Evolutionary conservation across 1,139 yeast species (phyloP).

Genomic region (Torulaspora pretoriensis): DNA sequence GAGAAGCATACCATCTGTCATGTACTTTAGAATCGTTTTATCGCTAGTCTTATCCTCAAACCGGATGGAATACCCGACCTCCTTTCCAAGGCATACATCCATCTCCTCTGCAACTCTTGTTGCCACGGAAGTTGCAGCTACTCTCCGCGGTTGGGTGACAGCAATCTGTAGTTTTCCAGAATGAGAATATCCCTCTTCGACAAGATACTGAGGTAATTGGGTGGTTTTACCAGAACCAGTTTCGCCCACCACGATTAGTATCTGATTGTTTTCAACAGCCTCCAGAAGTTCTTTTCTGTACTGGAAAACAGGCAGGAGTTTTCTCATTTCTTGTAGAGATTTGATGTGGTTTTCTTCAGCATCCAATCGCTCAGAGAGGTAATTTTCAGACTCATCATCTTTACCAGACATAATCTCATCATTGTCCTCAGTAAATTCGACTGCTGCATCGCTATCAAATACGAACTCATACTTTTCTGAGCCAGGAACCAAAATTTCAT

Average conservation of each 20-base stretch:
- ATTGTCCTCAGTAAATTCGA: slow-evolving; percentile 56
- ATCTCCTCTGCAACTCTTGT: slow-evolving; percentile 64
- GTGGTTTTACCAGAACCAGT: slow-evolving; percentile 98
- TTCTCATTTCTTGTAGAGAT: slow-evolving; percentile 39
- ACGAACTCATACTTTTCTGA: slow-evolving; percentile 71
- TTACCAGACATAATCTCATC: slow-evolving; percentile 39
- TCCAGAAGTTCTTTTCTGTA: slow-evolving; percentile 56
- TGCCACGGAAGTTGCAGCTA: slow-evolving; percentile 69
- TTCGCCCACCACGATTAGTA: slow-evolving; percentile 87
- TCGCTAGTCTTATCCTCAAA: slow-evolving; percentile 58
- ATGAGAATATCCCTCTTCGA: slow-evolving; percentile 71
- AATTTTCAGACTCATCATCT: slow-evolving; percentile 29
- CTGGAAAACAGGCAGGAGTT: slow-evolving; percentile 56
- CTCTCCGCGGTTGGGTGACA: slow-evolving; percentile 72
- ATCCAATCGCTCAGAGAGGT: slow-evolving; percentile 37
- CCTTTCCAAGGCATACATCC: slow-evolving; percentile 54
- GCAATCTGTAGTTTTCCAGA: slow-evolving; percentile 52
- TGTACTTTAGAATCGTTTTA: slow-evolving; percentile 60
- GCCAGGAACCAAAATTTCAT: slow-evolving; percentile 46
- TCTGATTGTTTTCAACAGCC: slow-evolving; percentile 60
- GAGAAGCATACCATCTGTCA: slow-evolving; percentile 90
- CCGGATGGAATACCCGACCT: slow-evolving; percentile 64
- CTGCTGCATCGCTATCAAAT: slow-evolving; percentile 72
- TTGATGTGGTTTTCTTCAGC: slow-evolving; percentile 43
- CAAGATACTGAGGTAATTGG: slow-evolving; percentile 81